Percentiles rank a stretch among this genome's conserved stretches.
phyloP scores from a whole-genome alignment of 2,329 filamentous ascomycete species.

The Talaromyces islandicus region DNA sequence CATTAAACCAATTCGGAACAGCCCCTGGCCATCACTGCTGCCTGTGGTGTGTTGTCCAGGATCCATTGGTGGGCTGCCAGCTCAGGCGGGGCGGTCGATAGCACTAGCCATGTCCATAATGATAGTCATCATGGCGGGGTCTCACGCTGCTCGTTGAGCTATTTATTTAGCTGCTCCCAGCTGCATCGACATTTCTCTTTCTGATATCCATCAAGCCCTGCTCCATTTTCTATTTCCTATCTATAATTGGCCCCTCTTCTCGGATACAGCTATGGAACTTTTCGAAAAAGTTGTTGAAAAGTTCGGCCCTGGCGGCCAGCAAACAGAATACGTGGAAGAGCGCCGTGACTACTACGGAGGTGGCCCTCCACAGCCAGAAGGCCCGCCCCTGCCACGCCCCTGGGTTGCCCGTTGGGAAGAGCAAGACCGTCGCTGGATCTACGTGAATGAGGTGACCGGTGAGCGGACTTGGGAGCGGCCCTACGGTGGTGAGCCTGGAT shows the following conservation, averaged over 20 bases:
- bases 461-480: slow-evolving; percentile 37
- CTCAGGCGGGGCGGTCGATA: not conserved
- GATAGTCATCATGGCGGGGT: not conserved
- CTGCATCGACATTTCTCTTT: not conserved
- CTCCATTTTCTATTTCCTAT: not conserved
- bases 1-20: not conserved
- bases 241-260: not conserved
- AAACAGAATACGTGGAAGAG: slow-evolving; percentile 14
- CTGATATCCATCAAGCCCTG: not conserved
- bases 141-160: not conserved
- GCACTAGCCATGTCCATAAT: not conserved
- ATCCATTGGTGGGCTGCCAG: not conserved
- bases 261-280: slow-evolving; percentile 18
- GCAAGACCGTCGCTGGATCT: slow-evolving; percentile 37
- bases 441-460: slow-evolving; percentile 43
- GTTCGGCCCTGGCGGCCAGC: slow-evolving; percentile 11
- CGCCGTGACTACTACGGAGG: slow-evolving; percentile 8
- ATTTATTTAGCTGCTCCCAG: not conserved
- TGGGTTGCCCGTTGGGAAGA: slow-evolving; percentile 43
- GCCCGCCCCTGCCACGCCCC: slow-evolving; percentile 27
- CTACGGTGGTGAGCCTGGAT: slow-evolving; percentile 13
- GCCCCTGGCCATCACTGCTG: not conserved
- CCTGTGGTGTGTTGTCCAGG: not conserved
- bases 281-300: slow-evolving; percentile 24
- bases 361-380: not conserved